phyloP scores from a whole-genome alignment of 768 basidiomycete species.

The Hericium rajendrae region DNA sequence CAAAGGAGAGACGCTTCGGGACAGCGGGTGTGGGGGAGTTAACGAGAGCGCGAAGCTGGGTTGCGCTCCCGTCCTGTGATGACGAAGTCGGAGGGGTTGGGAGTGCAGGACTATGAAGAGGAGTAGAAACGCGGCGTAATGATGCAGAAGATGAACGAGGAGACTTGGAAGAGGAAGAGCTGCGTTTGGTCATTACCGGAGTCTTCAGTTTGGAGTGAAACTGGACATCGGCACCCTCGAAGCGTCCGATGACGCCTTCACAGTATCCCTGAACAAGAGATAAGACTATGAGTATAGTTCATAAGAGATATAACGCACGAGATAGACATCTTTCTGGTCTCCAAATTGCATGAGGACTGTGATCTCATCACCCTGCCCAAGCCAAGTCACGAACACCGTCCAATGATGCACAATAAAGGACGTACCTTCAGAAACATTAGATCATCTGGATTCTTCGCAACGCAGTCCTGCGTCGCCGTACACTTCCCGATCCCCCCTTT shows the following conservation, averaged over 20 bases:
- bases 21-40: not conserved
- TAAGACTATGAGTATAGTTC: not conserved
- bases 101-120: conserved; percentile 11
- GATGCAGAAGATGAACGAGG: conserved; percentile 19
- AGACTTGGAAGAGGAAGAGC: conserved; percentile 26
- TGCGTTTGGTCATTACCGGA: conserved; percentile 67
- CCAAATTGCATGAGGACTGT: conserved; percentile 64
- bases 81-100: not conserved
- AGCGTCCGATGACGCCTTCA: conserved; percentile 79
- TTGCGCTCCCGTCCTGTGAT: not conserved
- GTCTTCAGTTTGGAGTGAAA: conserved; percentile 73
- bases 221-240: conserved; percentile 50
- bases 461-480: conserved; percentile 62
- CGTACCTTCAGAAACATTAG: conserved; percentile 81
- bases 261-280: conserved; percentile 56
- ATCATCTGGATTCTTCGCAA: conserved; percentile 64
- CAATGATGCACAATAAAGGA: conserved; percentile 1
- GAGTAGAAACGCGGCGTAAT: conserved; percentile 18
- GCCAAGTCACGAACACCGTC: not conserved
- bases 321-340: conserved; percentile 41
- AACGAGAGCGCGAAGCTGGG: conserved; percentile 1
- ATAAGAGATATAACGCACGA: conserved; percentile 37
- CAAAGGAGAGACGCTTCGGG: not conserved
- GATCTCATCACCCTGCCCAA: conserved; percentile 63
- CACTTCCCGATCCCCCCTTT: conserved; percentile 84